These are phyloP conservation scores for Pilobolus umbonatus DNA, from an alignment of 192 early-diverging fungal species.

Conservation along the genomic window DNA sequence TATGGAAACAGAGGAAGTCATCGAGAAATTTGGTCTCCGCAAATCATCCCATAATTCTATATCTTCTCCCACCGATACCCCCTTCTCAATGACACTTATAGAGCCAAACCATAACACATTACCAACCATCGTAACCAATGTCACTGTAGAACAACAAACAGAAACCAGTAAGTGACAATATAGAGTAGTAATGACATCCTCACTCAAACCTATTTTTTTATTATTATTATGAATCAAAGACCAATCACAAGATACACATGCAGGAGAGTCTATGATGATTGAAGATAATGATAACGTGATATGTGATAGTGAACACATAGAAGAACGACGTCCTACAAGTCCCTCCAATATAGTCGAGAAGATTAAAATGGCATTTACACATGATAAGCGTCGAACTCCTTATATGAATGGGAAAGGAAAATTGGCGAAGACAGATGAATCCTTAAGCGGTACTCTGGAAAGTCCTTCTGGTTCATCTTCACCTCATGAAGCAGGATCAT, in stretches of 20 bases:
- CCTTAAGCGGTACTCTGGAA: too few species aligned
- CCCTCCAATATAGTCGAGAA: constrained; percentile 17
- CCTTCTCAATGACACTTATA: too few species aligned
- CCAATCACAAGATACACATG: constrained; percentile 4
- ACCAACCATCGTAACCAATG: too few species aligned
- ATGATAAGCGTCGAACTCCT: constrained; percentile 22
- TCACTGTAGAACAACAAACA: too few species aligned
- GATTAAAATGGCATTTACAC: constrained; percentile 22
- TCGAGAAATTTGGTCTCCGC: constrained; percentile 20
- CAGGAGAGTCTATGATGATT: constrained; percentile 13
- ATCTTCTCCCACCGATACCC: too few species aligned
- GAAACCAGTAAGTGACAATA: too few species aligned
- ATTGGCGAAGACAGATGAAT: too few species aligned
- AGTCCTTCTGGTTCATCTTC: constrained; percentile 1
- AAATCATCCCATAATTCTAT: neutral
- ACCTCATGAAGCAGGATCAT: neutral
- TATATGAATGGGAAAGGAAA: too few species aligned
- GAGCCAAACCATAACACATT: too few species aligned
- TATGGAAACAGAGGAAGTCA: constrained; percentile 37
- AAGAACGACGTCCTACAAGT: constrained; percentile 7
- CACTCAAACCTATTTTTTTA: constrained; percentile 1
- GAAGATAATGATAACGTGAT: constrained; percentile 9
- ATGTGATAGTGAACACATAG: neutral
- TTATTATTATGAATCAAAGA: neutral
- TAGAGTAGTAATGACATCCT: too few species aligned